Evolutionary conservation across 805 yeast species (phyloP), one percentile per base, ranked within the genome.

Genomic region (Saccharomycopsis malanga): DNA sequence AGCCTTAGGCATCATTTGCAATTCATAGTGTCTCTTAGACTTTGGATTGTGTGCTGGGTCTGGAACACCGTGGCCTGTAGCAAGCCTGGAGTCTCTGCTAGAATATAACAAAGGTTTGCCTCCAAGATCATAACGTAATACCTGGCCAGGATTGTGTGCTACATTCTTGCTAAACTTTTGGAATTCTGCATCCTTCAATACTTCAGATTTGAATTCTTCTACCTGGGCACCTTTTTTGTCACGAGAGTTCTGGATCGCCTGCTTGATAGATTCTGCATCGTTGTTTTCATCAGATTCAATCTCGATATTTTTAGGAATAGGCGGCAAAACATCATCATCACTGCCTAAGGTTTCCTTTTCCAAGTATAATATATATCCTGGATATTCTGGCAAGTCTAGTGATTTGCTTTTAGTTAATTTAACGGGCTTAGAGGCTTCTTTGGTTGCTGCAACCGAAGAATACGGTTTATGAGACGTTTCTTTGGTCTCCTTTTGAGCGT

Each of bases 1-100:
- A 45, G 88, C 77, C 61, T 87, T 87, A 2, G 98, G 98, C 97
- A 91, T 91, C 46, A 93, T 63, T 61, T 93, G 98, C 49, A 91
- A 66, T 63, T 93, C 98, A 59, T 87, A 84, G 27, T 73, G 74
- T 54, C 91, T 72, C 12, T 54, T 44, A 3, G 55, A 48, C 7
- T 57, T 54, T 4, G 87, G 86, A 50, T 83, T 76, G 54, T 67
- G 79, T 1, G 74, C 73, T 3, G 86, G 84, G 0, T 57, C 63
- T 9, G 95, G 87, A 7, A 85, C 65, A 9, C 63, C 58, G 39
- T 60, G 55, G 50, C 58, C 58, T 4, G 54, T 58, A 36, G 56
- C 50, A 12, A 77, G 67, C 39, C 73, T 65, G 17, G 70, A 63
- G 6, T 64, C 58, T 15, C 48, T 47, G 2, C 78, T 74, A 14